phyloP scores from a whole-genome alignment of 208 protist species.

The Leishmania gerbilli region DNA sequence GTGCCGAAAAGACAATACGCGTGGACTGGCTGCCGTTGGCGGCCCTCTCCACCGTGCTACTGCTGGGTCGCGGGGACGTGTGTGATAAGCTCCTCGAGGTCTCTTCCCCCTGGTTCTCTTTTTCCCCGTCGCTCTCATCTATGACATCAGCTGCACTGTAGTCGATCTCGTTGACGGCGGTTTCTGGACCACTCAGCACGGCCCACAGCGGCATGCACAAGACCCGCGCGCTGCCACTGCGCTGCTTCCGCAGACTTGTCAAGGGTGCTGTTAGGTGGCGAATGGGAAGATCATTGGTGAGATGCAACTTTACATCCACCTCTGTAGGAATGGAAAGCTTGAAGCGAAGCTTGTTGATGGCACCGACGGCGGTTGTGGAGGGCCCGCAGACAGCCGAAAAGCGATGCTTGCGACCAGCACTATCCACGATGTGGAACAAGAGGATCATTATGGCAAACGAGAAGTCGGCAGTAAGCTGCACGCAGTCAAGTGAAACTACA shows the following conservation, averaged over 20 bases:
- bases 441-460: slow-evolving; percentile 37
- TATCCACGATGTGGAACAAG: slow-evolving; percentile 36
- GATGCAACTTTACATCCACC: slow-evolving; percentile 39
- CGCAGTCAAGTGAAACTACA: background rate
- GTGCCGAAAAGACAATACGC: slow-evolving; percentile 14
- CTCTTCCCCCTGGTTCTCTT: slow-evolving; percentile 26
- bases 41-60: background rate
- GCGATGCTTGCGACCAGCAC: slow-evolving; percentile 15
- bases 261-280: slow-evolving; percentile 42
- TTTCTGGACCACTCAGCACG: slow-evolving; percentile 19
- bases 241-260: slow-evolving; percentile 51
- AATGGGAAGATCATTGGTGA: slow-evolving; percentile 41
- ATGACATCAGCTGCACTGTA: slow-evolving; percentile 25
- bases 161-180: slow-evolving; percentile 28
- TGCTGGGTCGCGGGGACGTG: background rate
- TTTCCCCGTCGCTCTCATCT: background rate
- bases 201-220: slow-evolving; percentile 39
- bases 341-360: slow-evolving; percentile 35
- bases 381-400: slow-evolving; percentile 32
- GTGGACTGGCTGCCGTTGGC: background rate
- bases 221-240: slow-evolving; percentile 33
- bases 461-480: background rate
- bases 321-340: slow-evolving; percentile 37
- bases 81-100: background rate
- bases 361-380: slow-evolving; percentile 41